These are phyloP conservation scores for Moricandia arvensis DNA, from an alignment of 345 rosid genomes.

Conservation along the genomic window DNA sequence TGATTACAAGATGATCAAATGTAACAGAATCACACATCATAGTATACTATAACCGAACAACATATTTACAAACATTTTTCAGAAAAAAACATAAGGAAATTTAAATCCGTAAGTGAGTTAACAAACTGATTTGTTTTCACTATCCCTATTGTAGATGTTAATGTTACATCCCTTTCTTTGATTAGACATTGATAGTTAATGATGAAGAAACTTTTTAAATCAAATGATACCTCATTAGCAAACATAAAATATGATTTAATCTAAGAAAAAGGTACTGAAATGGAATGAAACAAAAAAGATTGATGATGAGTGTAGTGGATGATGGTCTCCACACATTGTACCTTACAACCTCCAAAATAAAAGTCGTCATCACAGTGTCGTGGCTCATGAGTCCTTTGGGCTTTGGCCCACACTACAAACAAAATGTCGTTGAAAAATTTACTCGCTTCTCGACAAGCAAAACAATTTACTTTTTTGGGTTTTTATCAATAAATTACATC, in stretches of 20 bases:
- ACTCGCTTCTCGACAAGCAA: constrained; percentile 22
- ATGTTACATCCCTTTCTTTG: background rate
- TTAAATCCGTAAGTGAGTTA: background rate
- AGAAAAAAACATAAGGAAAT: background rate
- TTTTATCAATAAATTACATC: background rate
- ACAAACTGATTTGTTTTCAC: background rate
- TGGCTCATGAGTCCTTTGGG: constrained; percentile 27
- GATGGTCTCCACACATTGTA: constrained; percentile 19
- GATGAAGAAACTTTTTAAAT: background rate
- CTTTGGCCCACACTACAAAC: constrained; percentile 34
- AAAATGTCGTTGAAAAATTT: constrained; percentile 16
- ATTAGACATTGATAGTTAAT: background rate
- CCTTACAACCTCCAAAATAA: constrained; percentile 4
- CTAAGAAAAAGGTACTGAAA: background rate
- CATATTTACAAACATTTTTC: background rate
- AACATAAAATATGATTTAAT: background rate
- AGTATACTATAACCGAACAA: background rate
- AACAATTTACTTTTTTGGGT: background rate
- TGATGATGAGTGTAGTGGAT: constrained; percentile 15
- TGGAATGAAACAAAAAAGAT: constrained; percentile 12
- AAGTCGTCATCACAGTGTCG: constrained; percentile 20
- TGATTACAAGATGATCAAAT: background rate
- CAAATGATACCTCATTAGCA: background rate
- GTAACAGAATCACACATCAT: background rate
- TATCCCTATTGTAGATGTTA: background rate